Conservation (phyloP, 495 filamentous ascomycete species). For the Penicilliopsis zonata region DNA sequence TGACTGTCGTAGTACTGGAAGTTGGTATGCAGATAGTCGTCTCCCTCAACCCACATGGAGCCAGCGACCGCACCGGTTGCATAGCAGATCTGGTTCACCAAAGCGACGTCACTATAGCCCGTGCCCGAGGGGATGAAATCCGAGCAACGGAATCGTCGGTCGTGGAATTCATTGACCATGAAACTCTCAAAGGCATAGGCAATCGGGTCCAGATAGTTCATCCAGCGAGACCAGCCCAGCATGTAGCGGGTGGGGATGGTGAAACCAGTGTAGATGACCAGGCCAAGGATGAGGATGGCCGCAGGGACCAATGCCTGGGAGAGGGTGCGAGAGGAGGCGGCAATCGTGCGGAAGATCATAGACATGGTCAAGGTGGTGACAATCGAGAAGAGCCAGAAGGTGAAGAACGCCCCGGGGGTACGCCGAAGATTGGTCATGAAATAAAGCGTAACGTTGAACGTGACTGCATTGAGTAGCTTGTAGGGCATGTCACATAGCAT, state of each 20-base stretch:
- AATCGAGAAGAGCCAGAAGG: constrained; percentile 45
- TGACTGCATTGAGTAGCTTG: constrained; percentile 36
- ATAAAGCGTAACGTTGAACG: constrained; percentile 49
- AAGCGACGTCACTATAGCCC: constrained; percentile 8
- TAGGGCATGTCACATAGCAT: constrained; percentile 52
- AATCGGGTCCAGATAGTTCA: constrained; percentile 40
- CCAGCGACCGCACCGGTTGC: constrained; percentile 44
- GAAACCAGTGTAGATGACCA: constrained; percentile 43
- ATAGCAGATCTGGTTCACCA: constrained; percentile 31
- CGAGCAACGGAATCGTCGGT: constrained; percentile 39
- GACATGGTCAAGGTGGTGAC: constrained; percentile 49
- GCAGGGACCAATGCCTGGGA: constrained; percentile 41
- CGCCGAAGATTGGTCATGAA: constrained; percentile 46
- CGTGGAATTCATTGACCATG: constrained; percentile 51
- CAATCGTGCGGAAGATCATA: constrained; percentile 41
- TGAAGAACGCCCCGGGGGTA: constrained; percentile 42
- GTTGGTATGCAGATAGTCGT: constrained; percentile 37
- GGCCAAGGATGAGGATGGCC: constrained; percentile 38
- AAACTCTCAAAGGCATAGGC: constrained; percentile 38
- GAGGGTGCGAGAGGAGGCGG: constrained; percentile 35
- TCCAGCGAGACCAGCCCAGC: constrained; percentile 43
- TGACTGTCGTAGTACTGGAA: constrained; percentile 46
- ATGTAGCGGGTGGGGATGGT: constrained; percentile 37
- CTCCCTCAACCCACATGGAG: constrained; percentile 30
- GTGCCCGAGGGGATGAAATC: constrained; percentile 29